phyloP scores from a whole-genome alignment of 768 basidiomycete species.

The Sarcomyxa edulis region DNA sequence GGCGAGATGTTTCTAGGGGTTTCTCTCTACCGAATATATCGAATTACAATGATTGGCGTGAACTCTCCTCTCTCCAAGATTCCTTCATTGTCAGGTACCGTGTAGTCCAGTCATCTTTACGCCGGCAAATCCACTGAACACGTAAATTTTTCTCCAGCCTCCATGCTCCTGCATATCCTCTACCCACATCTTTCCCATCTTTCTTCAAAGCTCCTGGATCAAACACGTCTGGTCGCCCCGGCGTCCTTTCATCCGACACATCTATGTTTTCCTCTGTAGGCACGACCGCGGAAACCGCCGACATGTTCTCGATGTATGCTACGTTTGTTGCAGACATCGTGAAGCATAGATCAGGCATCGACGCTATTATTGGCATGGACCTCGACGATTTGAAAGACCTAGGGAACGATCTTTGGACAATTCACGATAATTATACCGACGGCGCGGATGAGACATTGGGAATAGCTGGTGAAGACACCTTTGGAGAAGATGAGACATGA shows the following conservation, averaged over 20 bases:
- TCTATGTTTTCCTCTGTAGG: conserved; percentile 40
- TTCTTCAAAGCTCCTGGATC: conserved; percentile 27
- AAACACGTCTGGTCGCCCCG: conserved; percentile 9
- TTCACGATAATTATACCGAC: conserved; percentile 41
- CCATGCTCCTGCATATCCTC: conserved; percentile 47
- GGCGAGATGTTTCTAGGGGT: conserved; percentile 57
- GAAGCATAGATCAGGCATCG: conserved; percentile 29
- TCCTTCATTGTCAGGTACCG: too few species aligned
- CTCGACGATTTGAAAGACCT: conserved; percentile 55
- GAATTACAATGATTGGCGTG: conserved; percentile 37
- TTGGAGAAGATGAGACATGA: too few species aligned
- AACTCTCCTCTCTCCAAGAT: too few species aligned
- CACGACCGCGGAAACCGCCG: conserved; percentile 31
- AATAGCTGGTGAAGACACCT: too few species aligned
- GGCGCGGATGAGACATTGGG: not conserved
- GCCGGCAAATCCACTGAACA: too few species aligned
- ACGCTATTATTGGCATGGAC: conserved; percentile 35
- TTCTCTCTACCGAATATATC: conserved; percentile 32
- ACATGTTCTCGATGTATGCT: conserved; percentile 48
- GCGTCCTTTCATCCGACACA: too few species aligned
- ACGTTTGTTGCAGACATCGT: conserved; percentile 39
- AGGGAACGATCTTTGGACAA: conserved; percentile 52
- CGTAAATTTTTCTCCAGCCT: conserved; percentile 33
- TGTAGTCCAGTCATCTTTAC: too few species aligned
- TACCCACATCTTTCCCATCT: conserved; percentile 55